Evolutionary conservation across 2,329 filamentous ascomycete genomes (phyloP).

Genomic region (Orbilia brochopaga): DNA sequence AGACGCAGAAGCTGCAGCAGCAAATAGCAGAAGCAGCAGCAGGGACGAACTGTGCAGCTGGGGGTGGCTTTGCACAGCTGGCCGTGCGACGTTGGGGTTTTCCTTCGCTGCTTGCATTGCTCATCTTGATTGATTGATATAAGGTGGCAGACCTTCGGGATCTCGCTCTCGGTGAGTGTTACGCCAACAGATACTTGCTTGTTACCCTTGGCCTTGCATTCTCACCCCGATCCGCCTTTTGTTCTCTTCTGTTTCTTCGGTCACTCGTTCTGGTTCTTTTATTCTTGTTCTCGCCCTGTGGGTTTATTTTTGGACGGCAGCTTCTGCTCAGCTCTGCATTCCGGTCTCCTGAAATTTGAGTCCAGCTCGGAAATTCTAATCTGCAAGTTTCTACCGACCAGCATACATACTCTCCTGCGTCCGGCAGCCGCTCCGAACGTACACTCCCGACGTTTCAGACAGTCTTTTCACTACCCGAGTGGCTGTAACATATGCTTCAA

Average conservation of each 20-base stretch:
- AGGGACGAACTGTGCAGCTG: constrained; percentile 4
- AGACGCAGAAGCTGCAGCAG: constrained; percentile 11
- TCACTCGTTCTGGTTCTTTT: not conserved
- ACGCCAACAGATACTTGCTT: constrained; percentile 7
- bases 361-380: not conserved
- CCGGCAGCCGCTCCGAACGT: constrained; percentile 16
- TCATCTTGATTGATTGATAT: no score
- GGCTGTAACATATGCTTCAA: constrained; percentile 11
- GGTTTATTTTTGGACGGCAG: not conserved
- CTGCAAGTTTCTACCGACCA: not conserved
- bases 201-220: not conserved
- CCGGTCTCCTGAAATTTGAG: constrained; percentile 8
- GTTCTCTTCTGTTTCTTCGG: not conserved
- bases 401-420: not conserved
- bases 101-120: not conserved
- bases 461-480: constrained; percentile 5
- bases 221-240: constrained; percentile 8
- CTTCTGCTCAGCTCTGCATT: constrained; percentile 14
- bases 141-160: not conserved
- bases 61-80: constrained; percentile 9
- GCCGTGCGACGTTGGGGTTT: not conserved
- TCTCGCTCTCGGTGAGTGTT: not conserved
- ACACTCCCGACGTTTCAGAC: constrained; percentile 20
- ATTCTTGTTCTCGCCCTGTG: not conserved
- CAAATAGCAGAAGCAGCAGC: constrained; percentile 1